Base-by-base conservation (phyloP, 2,329 filamentous ascomycete species). In the Aspergillus proliferans region DNA sequence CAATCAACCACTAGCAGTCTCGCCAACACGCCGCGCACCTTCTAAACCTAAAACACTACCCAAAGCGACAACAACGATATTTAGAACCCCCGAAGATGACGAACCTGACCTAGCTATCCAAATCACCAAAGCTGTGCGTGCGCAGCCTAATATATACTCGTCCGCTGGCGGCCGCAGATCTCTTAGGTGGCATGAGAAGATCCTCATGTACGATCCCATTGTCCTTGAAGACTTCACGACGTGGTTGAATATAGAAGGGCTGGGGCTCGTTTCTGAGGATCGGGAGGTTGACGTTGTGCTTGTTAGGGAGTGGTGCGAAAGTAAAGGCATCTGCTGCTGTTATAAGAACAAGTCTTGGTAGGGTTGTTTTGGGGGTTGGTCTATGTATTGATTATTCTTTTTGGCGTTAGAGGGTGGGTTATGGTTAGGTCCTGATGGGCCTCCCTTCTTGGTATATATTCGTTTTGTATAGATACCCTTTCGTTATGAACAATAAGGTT, bases 151-250 rank as follows among this genome's bases (percentile, higher is more conserved):
- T 8, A 52, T 54, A 14, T 21, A 18, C 12, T 47, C 48, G 19
- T 46, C 68, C 4, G 67, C 68, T 2, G 68, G 65, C 7, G 64
- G 77, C 49, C 63, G 66, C 6, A 65, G 60, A 5, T 61, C 65
- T 2, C 77, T 76, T 2, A 89, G 82, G 2, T 97, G 91, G 88
- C 78, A 94, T 58, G 89, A 97, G 69, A 94, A 90, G 71, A 96
- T 98, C 43, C 75, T 97, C 5, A 81, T 97, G 65, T 97, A 94
- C 64, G 91, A 97, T 60, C 89, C 92, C 0, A 86, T 98, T 40
- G 78, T 93, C 1, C 70, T 96, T 0, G 92, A 97, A 68, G 90
- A 96, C 56, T 73, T 98, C 12, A 80, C 91, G 0, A 71, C 74
- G 0, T 97, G 90, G 87, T 71, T 97, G 14, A 96, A 95, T 58